Base-by-base conservation (phyloP, 2,329 filamentous ascomycete species). In the Aspergillus phoenicis region DNA sequence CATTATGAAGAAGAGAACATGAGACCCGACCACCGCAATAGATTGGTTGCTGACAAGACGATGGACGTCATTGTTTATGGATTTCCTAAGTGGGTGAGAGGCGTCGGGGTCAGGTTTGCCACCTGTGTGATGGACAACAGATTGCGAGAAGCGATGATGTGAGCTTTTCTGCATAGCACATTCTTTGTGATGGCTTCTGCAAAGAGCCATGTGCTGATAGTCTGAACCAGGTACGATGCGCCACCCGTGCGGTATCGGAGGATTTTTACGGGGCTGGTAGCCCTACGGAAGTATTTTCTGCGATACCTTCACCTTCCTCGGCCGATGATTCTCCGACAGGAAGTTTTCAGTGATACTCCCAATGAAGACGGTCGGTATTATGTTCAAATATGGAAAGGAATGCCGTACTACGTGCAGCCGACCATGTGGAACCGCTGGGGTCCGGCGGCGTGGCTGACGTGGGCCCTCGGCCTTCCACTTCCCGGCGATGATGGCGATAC, bases 111-210 rank as follows among this genome's bases (percentile, higher is more conserved):
- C 7, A 78, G 85, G 38, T 74, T 84, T 22, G 77, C 88, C 7
- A 79, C 81, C 28, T 83, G 84, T 3, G 68, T 90, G 43, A 85
- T 92, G 83, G 87, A 86, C 11, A 83, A 87, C 26, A 80, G 84
- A 8, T 75, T 91, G 51, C 80, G 89, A 8, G 80, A 81, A 47
- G 85, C 88, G 0, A 91, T 92, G 81, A 79, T 85, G 85, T 88
- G 74, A 73, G 81, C 58, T 26, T 13, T 13, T 15, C 33, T 36
- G 33, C 33, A 36, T 13, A 36, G 13, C 11, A 13, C 33, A 13
- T 41, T 17, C 15, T 3, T 28, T 11, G 8, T 36, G 10, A 17
- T 13, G 3, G 17, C 56, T 13, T 53, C 10, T 13, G 11, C 43
- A 17, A 17, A 20, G 17, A 26, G 17, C 10, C 33, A 10, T 17